Conservation (phyloP, 768 basidiomycete species). For the Hygrocybe coccinea region DNA sequence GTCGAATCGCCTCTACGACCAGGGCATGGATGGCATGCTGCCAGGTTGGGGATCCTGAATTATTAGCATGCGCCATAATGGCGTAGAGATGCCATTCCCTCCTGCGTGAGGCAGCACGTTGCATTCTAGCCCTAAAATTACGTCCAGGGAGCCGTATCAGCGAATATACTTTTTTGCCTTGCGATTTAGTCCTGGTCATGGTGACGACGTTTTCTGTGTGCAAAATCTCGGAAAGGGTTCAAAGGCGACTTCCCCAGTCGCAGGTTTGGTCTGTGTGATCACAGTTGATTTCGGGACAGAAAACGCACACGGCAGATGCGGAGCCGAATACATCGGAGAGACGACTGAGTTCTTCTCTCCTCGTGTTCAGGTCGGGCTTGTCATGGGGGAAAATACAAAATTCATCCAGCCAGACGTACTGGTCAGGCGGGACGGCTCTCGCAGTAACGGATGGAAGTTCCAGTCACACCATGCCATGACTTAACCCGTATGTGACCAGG, state of each 20-base stretch:
- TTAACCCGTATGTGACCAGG: too few species aligned
- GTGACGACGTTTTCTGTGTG: conserved; percentile 12
- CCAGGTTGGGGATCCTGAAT: conserved; percentile 14
- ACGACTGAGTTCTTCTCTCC: conserved; percentile 20
- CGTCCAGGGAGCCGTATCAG: neutral
- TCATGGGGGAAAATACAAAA: too few species aligned
- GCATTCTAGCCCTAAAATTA: conserved; percentile 4
- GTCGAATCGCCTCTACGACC: conserved; percentile 19
- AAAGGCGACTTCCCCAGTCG: conserved; percentile 17
- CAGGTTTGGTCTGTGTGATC: conserved; percentile 14
- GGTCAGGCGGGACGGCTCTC: too few species aligned
- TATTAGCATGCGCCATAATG: conserved; percentile 17
- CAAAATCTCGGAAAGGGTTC: conserved; percentile 19
- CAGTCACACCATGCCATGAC: too few species aligned
- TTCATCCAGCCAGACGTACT: too few species aligned
- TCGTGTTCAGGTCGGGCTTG: too few species aligned
- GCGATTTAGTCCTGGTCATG: conserved; percentile 12
- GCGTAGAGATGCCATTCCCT: conserved; percentile 15
- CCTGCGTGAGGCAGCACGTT: neutral
- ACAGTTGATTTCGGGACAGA: conserved; percentile 16
- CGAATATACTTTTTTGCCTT: neutral
- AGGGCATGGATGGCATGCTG: conserved; percentile 21
- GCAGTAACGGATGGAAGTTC: too few species aligned
- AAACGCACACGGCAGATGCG: conserved; percentile 16
- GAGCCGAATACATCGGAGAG: conserved; percentile 19